phyloP scores from a whole-genome alignment of 2,329 filamentous ascomycete genomes.

The Paecilomyces variotii region DNA sequence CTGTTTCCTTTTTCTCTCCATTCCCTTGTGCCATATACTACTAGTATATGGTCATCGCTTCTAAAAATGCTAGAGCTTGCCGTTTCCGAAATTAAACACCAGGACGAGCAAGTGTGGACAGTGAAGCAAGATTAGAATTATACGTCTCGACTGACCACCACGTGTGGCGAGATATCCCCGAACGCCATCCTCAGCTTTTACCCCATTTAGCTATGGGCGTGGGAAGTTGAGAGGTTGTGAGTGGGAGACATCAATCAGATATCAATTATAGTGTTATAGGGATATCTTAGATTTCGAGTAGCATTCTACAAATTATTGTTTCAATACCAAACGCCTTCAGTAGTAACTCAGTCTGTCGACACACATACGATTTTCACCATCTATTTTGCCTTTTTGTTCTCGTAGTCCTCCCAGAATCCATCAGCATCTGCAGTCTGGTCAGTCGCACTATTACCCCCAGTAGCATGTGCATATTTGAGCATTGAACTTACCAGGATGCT shows the following conservation, averaged over 20 bases:
- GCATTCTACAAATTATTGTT: not conserved
- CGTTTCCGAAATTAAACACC: conserved; percentile 39
- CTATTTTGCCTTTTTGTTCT: not conserved
- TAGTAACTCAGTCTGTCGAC: not conserved
- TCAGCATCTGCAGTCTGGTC: not conserved
- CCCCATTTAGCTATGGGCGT: conserved; percentile 41
- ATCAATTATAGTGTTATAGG: not conserved
- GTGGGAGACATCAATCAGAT: conserved; percentile 36
- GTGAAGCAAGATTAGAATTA: conserved; percentile 46
- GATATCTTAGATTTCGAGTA: not conserved
- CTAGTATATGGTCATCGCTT: conserved; percentile 24
- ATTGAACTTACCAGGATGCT: conserved; percentile 25
- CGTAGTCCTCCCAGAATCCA: not conserved
- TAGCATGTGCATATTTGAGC: not conserved
- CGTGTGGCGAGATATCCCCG: conserved; percentile 23
- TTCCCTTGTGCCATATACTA: not conserved
- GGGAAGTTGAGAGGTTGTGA: conserved; percentile 31
- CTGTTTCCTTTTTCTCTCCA: not conserved
- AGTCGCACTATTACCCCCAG: not conserved
- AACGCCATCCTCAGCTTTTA: conserved; percentile 31
- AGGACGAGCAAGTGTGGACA: conserved; percentile 51
- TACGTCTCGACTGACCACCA: conserved; percentile 14
- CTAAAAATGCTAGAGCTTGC: conserved; percentile 50
- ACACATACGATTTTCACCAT: not conserved
- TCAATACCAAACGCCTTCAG: not conserved